These are phyloP conservation scores for Theobroma grandiflorum DNA, from an alignment of 441 rosid species.

Conservation along the genomic window DNA sequence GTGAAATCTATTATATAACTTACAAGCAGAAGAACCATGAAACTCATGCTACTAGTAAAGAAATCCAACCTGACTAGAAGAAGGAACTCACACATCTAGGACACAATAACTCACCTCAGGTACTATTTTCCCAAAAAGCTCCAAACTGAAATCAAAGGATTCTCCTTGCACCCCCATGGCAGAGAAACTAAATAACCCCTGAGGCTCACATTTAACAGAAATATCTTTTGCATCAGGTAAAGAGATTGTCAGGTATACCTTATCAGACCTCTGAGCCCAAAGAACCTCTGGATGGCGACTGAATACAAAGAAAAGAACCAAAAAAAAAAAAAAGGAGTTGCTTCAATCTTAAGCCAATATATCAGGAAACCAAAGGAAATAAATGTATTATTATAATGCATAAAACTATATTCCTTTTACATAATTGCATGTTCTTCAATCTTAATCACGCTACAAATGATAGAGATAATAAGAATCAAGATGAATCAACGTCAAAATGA, in stretches of 20 bases:
- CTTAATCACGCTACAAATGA: neutral
- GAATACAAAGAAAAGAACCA: constrained; percentile 19
- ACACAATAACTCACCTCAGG: constrained; percentile 59
- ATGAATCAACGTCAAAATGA: neutral
- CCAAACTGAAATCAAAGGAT: constrained; percentile 66
- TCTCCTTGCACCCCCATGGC: constrained; percentile 82
- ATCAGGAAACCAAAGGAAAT: neutral
- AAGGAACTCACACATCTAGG: neutral
- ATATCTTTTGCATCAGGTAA: constrained; percentile 87
- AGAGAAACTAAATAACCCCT: constrained; percentile 77
- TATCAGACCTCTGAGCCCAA: constrained; percentile 95
- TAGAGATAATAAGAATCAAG: neutral
- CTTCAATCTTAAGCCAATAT: neutral
- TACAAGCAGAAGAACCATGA: neutral
- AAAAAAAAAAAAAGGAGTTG: too few species aligned
- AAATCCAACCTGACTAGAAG: neutral
- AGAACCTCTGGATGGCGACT: constrained; percentile 95
- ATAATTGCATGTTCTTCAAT: neutral
- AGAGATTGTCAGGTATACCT: constrained; percentile 76
- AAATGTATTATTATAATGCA: neutral
- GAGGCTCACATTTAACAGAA: constrained; percentile 76
- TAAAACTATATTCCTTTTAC: neutral
- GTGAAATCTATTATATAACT: neutral
- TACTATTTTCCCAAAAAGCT: constrained; percentile 62
- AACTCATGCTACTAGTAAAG: neutral